phyloP scores from a whole-genome alignment of 257 asterid species.

The Sherardia arvensis region DNA sequence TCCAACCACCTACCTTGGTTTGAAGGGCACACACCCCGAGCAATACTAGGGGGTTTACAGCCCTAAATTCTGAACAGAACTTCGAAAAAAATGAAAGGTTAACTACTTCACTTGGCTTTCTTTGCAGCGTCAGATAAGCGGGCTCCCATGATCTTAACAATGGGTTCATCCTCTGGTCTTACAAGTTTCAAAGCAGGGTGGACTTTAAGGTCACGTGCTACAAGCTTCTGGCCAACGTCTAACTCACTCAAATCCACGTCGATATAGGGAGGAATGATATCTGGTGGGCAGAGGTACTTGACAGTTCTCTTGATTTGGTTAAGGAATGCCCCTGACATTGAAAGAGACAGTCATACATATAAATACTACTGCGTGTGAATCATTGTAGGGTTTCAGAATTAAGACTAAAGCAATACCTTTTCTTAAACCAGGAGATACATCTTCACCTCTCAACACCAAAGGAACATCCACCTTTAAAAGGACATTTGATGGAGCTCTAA shows the following conservation, averaged over 20 bases:
- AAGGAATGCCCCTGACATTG: slow-evolving; percentile 56
- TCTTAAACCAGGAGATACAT: slow-evolving; percentile 78
- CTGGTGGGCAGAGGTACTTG: slow-evolving; percentile 77
- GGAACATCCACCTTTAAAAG: slow-evolving; percentile 71
- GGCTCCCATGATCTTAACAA: slow-evolving; percentile 39
- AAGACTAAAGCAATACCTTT: slow-evolving; percentile 34
- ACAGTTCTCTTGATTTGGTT: slow-evolving; percentile 77
- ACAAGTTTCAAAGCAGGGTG: slow-evolving; percentile 80
- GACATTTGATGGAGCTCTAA: slow-evolving; percentile 81
- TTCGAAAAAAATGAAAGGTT: neutral
- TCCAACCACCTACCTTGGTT: neutral
- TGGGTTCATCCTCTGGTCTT: slow-evolving; percentile 28
- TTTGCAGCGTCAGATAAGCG: slow-evolving; percentile 45
- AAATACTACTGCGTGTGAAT: neutral
- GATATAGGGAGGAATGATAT: slow-evolving; percentile 73
- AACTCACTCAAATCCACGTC: slow-evolving; percentile 85
- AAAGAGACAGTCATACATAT: neutral
- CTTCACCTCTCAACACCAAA: slow-evolving; percentile 74
- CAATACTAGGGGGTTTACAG: neutral
- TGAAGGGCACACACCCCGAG: neutral
- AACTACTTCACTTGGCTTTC: slow-evolving; percentile 29
- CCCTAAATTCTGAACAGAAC: slow-evolving; percentile 1
- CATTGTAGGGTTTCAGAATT: neutral
- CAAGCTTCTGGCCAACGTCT: slow-evolving; percentile 75
- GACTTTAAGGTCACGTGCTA: slow-evolving; percentile 67